A percentile compares a stretch with the other conserved stretches of the same genome.
These are phyloP conservation scores for Bipolaris bicolor DNA, from an alignment of 2,329 filamentous ascomycete genomes.

Conservation along the genomic window DNA sequence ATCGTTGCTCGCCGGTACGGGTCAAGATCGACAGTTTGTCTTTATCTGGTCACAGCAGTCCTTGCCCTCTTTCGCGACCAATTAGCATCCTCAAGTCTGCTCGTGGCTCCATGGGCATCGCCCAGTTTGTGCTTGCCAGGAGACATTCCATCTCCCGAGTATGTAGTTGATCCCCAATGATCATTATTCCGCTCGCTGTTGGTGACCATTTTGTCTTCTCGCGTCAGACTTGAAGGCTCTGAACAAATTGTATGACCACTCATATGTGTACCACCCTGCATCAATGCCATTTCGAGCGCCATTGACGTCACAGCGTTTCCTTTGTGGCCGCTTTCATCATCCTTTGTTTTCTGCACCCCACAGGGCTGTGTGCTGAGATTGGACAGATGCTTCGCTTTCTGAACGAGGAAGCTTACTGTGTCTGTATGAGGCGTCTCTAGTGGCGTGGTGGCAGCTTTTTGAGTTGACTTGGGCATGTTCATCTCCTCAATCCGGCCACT, in stretches of 20 bases:
- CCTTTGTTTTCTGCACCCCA: background rate
- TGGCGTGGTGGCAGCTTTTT: background rate
- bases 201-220: background rate
- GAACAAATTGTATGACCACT: background rate
- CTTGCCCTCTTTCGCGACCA: conserved; percentile 2
- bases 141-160: background rate
- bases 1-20: background rate
- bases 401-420: background rate
- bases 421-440: background rate
- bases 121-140: conserved; percentile 2
- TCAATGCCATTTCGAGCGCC: background rate
- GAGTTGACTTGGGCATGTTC: background rate
- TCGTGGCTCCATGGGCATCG: background rate
- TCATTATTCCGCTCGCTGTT: background rate
- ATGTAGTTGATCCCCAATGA: background rate
- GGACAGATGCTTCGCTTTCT: background rate
- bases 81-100: background rate
- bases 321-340: background rate
- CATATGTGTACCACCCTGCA: background rate
- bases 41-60: background rate
- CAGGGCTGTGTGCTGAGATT: background rate
- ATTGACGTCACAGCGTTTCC: background rate
- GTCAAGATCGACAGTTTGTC: background rate
- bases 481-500: background rate
- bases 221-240: background rate